Evolutionary conservation across 208 protist species (phyloP).

Genomic region (Leishmania braziliensis): DNA sequence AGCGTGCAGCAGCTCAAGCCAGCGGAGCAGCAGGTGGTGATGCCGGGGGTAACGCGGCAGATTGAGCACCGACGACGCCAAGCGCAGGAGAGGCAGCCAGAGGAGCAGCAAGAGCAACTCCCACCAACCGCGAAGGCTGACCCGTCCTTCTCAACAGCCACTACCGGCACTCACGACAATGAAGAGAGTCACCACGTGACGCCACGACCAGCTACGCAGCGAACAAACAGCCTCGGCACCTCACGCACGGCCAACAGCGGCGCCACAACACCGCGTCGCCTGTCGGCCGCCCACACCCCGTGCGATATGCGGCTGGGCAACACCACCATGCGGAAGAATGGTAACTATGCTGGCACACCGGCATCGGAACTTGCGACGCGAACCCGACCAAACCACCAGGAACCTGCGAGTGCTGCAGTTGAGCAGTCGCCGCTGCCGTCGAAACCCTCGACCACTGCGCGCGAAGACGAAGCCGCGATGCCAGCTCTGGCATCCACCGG

Average conservation of each 20-base stretch:
- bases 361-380: not conserved
- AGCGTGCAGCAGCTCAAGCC: slow-evolving; percentile 66
- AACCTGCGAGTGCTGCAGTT: not conserved
- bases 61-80: slow-evolving; percentile 34
- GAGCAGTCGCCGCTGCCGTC: not conserved
- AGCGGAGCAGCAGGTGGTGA: slow-evolving; percentile 80
- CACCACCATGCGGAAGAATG: not conserved
- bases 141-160: not conserved
- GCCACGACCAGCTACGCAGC: slow-evolving; percentile 7
- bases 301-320: not conserved
- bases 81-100: slow-evolving; percentile 1
- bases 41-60: slow-evolving; percentile 74
- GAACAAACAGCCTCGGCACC: not conserved
- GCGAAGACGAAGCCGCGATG: not conserved
- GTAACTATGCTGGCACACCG: not conserved
- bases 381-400: not conserved
- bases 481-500: not conserved
- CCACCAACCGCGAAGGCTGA: not conserved
- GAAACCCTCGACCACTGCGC: not conserved
- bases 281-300: not conserved
- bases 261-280: slow-evolving; percentile 23
- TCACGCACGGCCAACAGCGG: not conserved
- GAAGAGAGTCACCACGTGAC: slow-evolving; percentile 25
- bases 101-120: slow-evolving; percentile 4
- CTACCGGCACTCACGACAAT: slow-evolving; percentile 20